Base-by-base conservation (phyloP, 805 yeast species). In the Yamadazyma philogaea region DNA sequence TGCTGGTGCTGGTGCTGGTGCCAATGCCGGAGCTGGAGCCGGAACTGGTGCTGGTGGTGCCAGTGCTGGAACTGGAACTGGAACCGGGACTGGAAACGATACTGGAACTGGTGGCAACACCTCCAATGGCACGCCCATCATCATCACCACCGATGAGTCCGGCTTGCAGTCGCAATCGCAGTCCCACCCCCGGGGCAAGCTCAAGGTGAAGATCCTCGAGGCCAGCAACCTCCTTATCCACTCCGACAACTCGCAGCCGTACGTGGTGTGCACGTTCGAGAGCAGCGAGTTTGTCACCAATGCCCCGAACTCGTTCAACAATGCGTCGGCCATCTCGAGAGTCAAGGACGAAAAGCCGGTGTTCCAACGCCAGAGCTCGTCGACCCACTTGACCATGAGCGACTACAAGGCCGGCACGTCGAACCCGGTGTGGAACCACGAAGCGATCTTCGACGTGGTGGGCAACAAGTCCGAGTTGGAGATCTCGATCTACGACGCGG, bases 191-290 rank as follows among this genome's bases (percentile, higher is more conserved):
- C 78, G 85, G 57, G 98, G 98, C 34, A 86, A 85, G 60, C 74
- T 91, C 40, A 79, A 81, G 54, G 89, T 93, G 37, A 80, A 79
- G 26, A 87, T 91, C 47, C 68, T 85, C 20, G 91, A 87, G 62
- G 97, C 96, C 1, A 76, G 73, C 45, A 82, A 81, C 52, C 72
- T 91, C 48, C 66, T 74, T 33, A 77, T 82, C 26, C 71, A 75
- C 34, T 64, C 79, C 4, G 64, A 72, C 31, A 70, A 56, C 59
- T 72, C 91, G 3, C 85, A 78, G 52, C 96, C 96, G 3, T 84
- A 89, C 61, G 96, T 87, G 15, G 96, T 89, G 28, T 87, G 95
- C 63, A 84, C 95, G 8, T 89, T 86, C 68, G 96, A 88, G 60
- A 83, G 91, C 47, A 83, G 95, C 1, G 98, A 93, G 66, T 86